Conservation (phyloP, 441 rosid species). For the Bocquillonia castaneifolia region DNA sequence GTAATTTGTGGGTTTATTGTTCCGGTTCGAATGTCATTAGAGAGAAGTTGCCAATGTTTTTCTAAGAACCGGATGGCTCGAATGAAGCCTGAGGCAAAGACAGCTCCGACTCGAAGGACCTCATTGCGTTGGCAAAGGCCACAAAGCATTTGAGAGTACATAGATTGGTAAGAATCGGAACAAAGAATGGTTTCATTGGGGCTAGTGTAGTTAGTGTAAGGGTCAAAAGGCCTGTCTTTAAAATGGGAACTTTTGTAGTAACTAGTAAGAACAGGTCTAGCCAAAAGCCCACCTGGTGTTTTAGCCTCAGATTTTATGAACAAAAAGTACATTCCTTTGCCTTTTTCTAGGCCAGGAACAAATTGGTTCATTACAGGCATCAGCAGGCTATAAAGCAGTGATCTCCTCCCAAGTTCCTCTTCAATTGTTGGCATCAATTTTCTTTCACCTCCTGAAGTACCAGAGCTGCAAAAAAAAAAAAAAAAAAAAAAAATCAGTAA, state of each 20-base stretch:
- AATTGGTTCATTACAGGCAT: conserved; percentile 93
- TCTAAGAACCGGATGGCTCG: conserved; percentile 86
- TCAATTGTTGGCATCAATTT: conserved; percentile 94
- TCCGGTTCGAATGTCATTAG: conserved; percentile 60
- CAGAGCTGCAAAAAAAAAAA: conserved; percentile 51
- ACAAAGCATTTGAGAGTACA: conserved; percentile 94
- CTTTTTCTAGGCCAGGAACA: conserved; percentile 78
- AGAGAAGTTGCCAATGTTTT: conserved; percentile 65
- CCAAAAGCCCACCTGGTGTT: conserved; percentile 80
- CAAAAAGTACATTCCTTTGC: conserved; percentile 96
- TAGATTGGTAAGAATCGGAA: conserved; percentile 87
- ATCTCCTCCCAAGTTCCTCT: conserved; percentile 76
- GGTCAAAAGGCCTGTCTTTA: conserved; percentile 72
- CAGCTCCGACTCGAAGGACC: conserved; percentile 94
- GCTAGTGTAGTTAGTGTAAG: conserved; percentile 94
- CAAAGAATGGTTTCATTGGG: conserved; percentile 93
- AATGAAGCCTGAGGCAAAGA: conserved; percentile 95
- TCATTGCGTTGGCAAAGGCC: conserved; percentile 78
- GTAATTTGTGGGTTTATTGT: conserved; percentile 55
- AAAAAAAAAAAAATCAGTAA: no score
- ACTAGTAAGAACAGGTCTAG: conserved; percentile 90
- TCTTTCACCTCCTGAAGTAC: conserved; percentile 95
- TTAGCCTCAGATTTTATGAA: conserved; percentile 88
- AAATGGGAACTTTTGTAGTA: conserved; percentile 87
- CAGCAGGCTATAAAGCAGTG: conserved; percentile 71